Evolutionary conservation across 106 monocot species (phyloP).

Genomic region (Ottelia alismoides): DNA sequence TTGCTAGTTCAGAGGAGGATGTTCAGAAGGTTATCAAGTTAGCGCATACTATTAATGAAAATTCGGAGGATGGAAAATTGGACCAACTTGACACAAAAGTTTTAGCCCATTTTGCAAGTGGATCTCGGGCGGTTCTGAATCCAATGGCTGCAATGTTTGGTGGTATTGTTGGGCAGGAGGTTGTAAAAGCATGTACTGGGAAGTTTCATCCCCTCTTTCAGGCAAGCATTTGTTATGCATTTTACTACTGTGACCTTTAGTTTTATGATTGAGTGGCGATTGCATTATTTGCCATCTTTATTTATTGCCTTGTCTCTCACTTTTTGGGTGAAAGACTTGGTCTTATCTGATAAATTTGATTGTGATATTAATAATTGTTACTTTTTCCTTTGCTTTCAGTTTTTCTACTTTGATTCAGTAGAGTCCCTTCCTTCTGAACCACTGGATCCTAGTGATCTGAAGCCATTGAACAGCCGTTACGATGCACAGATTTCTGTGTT

Average conservation of each 20-base stretch:
- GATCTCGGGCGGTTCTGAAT: slow-evolving; percentile 75
- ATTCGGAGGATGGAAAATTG: slow-evolving; percentile 25
- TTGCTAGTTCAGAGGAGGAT: slow-evolving; percentile 64
- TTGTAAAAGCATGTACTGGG: slow-evolving; percentile 90
- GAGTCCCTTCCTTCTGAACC: slow-evolving; percentile 78
- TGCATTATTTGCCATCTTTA: too few relatives aligned
- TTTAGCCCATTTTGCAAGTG: slow-evolving; percentile 54
- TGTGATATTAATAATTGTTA: background rate
- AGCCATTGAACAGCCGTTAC: slow-evolving; percentile 65
- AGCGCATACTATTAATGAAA: slow-evolving; percentile 47
- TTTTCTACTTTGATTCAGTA: slow-evolving; percentile 91
- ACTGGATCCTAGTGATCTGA: slow-evolving; percentile 51
- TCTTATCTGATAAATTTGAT: too few relatives aligned
- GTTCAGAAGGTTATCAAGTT: slow-evolving; percentile 35
- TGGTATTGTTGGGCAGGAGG: slow-evolving; percentile 93
- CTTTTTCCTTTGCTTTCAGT: slow-evolving; percentile 34
- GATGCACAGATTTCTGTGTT: slow-evolving; percentile 97
- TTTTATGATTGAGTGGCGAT: too few relatives aligned
- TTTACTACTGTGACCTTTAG: too few relatives aligned
- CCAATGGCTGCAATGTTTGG: slow-evolving; percentile 98
- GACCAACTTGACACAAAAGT: slow-evolving; percentile 48
- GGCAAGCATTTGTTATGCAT: slow-evolving; percentile 42
- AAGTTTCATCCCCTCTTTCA: slow-evolving; percentile 92
- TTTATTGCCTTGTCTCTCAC: too few relatives aligned
- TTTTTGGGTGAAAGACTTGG: too few relatives aligned